These are phyloP conservation scores for Trebouxia sp. DNA, from an alignment of 139 green algal species.

Conservation along the genomic window DNA sequence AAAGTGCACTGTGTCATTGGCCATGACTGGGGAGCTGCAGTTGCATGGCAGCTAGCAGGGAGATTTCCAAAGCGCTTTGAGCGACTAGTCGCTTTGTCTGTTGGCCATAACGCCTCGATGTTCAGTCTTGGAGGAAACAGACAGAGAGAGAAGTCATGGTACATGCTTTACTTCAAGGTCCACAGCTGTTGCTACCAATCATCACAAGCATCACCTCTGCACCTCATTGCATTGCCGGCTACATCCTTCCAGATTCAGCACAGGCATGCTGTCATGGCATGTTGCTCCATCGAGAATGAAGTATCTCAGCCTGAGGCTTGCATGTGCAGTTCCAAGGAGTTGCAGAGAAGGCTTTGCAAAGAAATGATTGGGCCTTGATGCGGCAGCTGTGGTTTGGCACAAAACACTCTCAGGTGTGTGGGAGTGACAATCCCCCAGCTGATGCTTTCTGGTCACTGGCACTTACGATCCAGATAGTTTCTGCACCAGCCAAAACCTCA, in stretches of 20 bases:
- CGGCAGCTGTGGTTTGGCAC: slow-evolving; percentile 2
- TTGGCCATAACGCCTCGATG: slow-evolving; percentile 29
- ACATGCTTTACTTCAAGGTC: slow-evolving; percentile 35
- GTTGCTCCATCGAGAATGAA: no score
- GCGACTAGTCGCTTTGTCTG: slow-evolving; percentile 19
- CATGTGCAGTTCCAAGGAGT: neutral
- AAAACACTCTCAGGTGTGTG: neutral
- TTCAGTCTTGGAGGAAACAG: neutral
- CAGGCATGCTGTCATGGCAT: no score
- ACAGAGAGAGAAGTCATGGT: slow-evolving; percentile 24
- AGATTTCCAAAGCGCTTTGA: neutral
- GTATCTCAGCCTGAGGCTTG: neutral
- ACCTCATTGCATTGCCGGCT: no score
- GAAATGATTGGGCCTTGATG: slow-evolving; percentile 17
- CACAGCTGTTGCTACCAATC: neutral
- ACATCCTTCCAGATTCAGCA: no score
- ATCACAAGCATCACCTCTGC: no score
- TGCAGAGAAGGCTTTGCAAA: slow-evolving; percentile 20
- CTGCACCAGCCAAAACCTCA: no score
- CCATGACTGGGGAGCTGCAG: slow-evolving; percentile 32
- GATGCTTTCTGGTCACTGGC: no score
- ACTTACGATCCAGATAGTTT: no score
- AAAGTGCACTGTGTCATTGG: slow-evolving; percentile 23
- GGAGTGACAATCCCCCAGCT: no score
- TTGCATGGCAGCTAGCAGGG: slow-evolving; percentile 26